A percentile compares a stretch with the other conserved stretches of the same genome.
Conservation (phyloP, 2,329 filamentous ascomycete genomes). For the Alternaria consortialis region DNA sequence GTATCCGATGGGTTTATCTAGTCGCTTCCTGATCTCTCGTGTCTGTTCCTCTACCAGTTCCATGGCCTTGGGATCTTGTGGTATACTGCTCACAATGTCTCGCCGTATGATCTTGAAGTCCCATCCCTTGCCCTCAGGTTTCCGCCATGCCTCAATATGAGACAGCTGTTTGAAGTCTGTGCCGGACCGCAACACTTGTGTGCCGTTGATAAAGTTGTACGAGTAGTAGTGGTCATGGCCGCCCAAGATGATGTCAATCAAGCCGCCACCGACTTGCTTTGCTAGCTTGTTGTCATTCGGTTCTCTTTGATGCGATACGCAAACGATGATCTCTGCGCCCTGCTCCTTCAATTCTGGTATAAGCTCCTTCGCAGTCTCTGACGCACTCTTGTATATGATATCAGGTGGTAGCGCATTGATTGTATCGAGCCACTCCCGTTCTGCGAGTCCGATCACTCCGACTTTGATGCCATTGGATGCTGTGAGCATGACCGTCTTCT, state of each 20-base stretch:
- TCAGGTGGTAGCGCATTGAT: slow-evolving; percentile 86
- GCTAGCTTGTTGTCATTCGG: slow-evolving; percentile 91
- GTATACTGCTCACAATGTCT: slow-evolving; percentile 75
- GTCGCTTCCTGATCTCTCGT: slow-evolving; percentile 74
- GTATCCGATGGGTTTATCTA: slow-evolving; percentile 82
- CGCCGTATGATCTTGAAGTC: slow-evolving; percentile 79
- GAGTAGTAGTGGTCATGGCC: slow-evolving; percentile 91
- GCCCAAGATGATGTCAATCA: slow-evolving; percentile 85
- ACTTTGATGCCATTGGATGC: slow-evolving; percentile 86
- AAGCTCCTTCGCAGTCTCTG: slow-evolving; percentile 76
- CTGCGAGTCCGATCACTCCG: slow-evolving; percentile 84
- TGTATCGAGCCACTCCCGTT: slow-evolving; percentile 87
- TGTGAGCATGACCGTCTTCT: slow-evolving; percentile 78
- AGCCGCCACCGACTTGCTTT: slow-evolving; percentile 70
- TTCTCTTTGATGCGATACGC: slow-evolving; percentile 85
- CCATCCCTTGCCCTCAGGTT: slow-evolving; percentile 67
- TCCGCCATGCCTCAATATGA: slow-evolving; percentile 80
- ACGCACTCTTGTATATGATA: slow-evolving; percentile 82
- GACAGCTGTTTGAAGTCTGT: slow-evolving; percentile 93
- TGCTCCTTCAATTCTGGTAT: slow-evolving; percentile 76
- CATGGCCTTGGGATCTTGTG: slow-evolving; percentile 68
- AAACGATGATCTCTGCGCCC: slow-evolving; percentile 84
- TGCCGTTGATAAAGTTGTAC: slow-evolving; percentile 79
- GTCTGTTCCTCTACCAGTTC: slow-evolving; percentile 74
- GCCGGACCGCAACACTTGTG: slow-evolving; percentile 85